Evolutionary conservation across 495 filamentous ascomycete species (phyloP).

Genomic region (Penicillium maclennaniae): DNA sequence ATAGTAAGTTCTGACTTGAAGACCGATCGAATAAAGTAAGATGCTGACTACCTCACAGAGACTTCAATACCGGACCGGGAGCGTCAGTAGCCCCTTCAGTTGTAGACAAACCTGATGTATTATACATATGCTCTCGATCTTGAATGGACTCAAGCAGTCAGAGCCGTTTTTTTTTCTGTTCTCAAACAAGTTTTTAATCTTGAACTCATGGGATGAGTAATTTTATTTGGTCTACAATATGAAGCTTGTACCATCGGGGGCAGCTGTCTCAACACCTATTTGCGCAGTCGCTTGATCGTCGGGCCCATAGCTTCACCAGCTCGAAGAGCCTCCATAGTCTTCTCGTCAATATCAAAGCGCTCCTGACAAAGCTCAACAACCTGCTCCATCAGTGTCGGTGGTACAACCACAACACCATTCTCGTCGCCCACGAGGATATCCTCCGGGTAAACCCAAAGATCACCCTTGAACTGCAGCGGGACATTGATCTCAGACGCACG

Average conservation of each 20-base stretch:
- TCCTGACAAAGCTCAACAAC: constrained; percentile 16
- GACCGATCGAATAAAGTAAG: too few relatives aligned
- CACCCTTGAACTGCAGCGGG: constrained; percentile 13
- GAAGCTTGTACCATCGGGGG: not conserved
- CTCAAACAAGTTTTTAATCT: not conserved
- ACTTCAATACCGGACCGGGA: not conserved
- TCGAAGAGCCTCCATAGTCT: constrained; percentile 16
- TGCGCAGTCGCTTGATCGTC: constrained; percentile 13
- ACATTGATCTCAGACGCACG: constrained; percentile 18
- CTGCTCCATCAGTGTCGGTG: constrained; percentile 15
- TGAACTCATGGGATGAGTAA: not conserved
- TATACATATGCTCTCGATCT: not conserved
- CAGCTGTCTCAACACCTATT: not conserved
- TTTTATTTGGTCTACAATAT: not conserved
- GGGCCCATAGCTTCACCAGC: constrained; percentile 15
- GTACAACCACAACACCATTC: constrained; percentile 16
- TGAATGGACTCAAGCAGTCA: not conserved
- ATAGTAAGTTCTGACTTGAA: too few relatives aligned
- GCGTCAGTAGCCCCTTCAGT: not conserved
- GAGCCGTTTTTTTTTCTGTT: not conserved
- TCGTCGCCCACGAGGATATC: constrained; percentile 18
- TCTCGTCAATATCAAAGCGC: constrained; percentile 21
- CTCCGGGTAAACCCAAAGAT: constrained; percentile 11
- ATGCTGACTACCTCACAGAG: too few relatives aligned
- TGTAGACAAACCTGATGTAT: not conserved